Base-by-base conservation (phyloP, 1,284 basidiomycete genomes). In the Trichosporon faecale region DNA sequence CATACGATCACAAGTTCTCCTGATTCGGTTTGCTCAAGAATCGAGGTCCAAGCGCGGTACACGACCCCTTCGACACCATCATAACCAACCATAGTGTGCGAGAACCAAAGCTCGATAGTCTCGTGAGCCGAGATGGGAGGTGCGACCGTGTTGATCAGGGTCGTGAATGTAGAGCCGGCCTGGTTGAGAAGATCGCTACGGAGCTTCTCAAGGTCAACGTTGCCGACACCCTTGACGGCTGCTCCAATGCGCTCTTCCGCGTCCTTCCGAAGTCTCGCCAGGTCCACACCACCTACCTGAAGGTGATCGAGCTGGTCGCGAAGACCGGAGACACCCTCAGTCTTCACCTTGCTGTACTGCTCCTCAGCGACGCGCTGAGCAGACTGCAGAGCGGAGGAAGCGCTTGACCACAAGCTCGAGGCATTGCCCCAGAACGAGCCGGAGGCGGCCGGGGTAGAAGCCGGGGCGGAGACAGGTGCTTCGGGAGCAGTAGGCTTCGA, bases 41-140 rank as follows among this genome's bases (percentile, higher is more conserved):
- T 89, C 90, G 94, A 67, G 27, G 69, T 73, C 81, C 81, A 82
- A 12, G 93, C 90, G 52, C 91, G 89, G 84, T 98, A 99, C 12
- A 95, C 93, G n/a, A 99, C 88, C n/a, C 90, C 88, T 82, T 98
- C 95, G 63, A 99, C 89, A 16, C 96, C 97, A 67, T 95, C 94
- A 79, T 97, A 98, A 14, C 97, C 96, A 70, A 89, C 86, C 95
- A 99, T 96, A 76, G 96, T 95, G 85, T 99, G 95, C 75, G 91
- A 91, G 46, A 99, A 86, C 89, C 93, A 95, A 6, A 99, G 91
- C 80, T 97, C 90, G 71, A 99, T 93, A 23, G 98, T 94, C 84
- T 99, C 97, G 81, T 99, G 96, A 76, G 95, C 94, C 14, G 95
- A 92, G 76, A 99, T 98, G 3, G 97, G 97, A 29, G 97, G 97